Evolutionary conservation across 2,329 filamentous ascomycete genomes (phyloP), one percentile per base, ranked within the genome.

Genomic region (Xylaria sp.): DNA sequence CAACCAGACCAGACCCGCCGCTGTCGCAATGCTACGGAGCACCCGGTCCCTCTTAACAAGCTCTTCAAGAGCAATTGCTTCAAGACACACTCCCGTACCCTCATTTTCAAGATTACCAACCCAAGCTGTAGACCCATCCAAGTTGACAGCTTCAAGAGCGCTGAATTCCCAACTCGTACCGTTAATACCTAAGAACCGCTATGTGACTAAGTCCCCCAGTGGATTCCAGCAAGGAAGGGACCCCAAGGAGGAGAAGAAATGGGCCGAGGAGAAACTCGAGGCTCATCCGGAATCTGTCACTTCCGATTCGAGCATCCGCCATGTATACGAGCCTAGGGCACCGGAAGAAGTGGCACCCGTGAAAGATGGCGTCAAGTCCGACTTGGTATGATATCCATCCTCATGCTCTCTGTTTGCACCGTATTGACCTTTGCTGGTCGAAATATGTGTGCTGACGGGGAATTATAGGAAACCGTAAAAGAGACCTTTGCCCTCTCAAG

Each of bases 401-500:
- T 4, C 8, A 6, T 22, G 17, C 18, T 41, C 7, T 34, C 29
- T 4, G 11, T 13, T 34, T 7, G 11, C 16, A n/a, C 9, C 39
- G 20, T 40, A 7, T 39, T 11, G 8, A 2, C 26, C 42, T 40
- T 18, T 20, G 4, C n/a, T 2, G 11, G 16, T 1, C 1, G 4
- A 7, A 29, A 52, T 11, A 18, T 18, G 17, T 18, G 52, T 34
- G 57, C 53, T 60, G 43, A 50, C 41, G 44, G 18, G 26, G 21
- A 20, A 4, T 22, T 18, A 4, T 45, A 90, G 84, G 75, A 80
- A 67, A 81, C 82, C 7, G 81, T 91, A 67, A 85, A 84, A 65
- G 85, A 90, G 13, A 89, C 88, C 1, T 88, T 92, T 67, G 81
- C 79, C 18, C 78, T 92, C 34, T 69, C 72, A 29, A 75, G 76